Evolutionary conservation across 768 basidiomycete genomes (phyloP), one percentile per base, ranked within the genome.

Genomic region (Calocybe gangraenosa): DNA sequence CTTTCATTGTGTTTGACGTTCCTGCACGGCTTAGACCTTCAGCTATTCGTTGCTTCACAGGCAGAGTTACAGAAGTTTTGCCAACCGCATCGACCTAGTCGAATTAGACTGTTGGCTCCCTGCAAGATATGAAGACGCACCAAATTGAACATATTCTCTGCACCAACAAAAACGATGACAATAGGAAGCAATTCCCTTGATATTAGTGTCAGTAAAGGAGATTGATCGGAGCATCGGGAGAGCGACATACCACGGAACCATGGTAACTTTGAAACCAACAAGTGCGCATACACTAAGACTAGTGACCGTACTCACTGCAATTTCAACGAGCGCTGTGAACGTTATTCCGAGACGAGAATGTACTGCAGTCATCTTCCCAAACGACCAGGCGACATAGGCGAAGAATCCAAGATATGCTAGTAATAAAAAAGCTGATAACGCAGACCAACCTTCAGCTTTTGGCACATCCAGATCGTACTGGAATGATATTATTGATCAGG

Each of bases 111-210:
- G 34, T 14, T 35, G 14, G 7, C n/a, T 35, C 7, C 17, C 6
- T 6, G 17, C 6, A 35, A 7, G 17, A 35, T 7, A 20, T 17
- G 15, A 43, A 13, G 22, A 64, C 82, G 51, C 62, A 92, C 92
- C 61, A 99, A 71, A 56, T 84, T 87, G 61, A 92, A 90, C 94
- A 98, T 97, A 57, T 97, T 98, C 68, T 98, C 95, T 2, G 92
- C 88, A 2, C 95, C 95, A 11, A 95, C 87, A 53, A 98, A 94
- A 6, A 93, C 80, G 40, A 99, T 92, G 30, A 96, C 87, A 47
- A 97, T 87, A 1, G 94, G 94, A 41, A 99, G 71, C 33, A 95
- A 66, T 59, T 88, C 84, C 89, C 89, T 91, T 47, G 8, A 30
- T 35, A 37, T 36, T 13, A 38, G 18, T 11, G 31, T 52, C 47